Evolutionary conservation across 1,139 yeast genomes (phyloP).

Genomic region (Zygosaccharomyces pseudobailii): DNA sequence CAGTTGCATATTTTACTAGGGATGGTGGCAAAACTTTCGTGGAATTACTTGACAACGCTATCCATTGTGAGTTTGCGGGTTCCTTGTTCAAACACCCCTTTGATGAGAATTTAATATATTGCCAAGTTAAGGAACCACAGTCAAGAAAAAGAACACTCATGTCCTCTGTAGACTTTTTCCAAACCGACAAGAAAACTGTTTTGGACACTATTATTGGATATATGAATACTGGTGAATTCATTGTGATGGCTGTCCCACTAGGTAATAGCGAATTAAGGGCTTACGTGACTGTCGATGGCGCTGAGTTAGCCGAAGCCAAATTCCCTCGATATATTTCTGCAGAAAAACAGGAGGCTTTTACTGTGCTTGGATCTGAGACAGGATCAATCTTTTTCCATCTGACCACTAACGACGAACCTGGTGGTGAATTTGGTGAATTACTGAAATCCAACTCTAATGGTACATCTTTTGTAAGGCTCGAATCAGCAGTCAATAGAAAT

Average conservation of each 20-base stretch:
- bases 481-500: constrained; percentile 74
- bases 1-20: constrained; percentile 54
- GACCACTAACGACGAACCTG: constrained; percentile 52
- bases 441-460: constrained; percentile 94
- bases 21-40: constrained; percentile 64
- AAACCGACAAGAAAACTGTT: constrained; percentile 34
- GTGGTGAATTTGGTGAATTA: constrained; percentile 70
- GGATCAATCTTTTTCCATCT: constrained; percentile 80
- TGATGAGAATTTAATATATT: constrained; percentile 53
- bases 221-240: constrained; percentile 60
- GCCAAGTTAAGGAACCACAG: constrained; percentile 43
- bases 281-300: constrained; percentile 78
- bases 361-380: constrained; percentile 71
- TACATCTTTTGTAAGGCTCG: constrained; percentile 74
- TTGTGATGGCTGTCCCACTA: constrained; percentile 60
- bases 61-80: constrained; percentile 65
- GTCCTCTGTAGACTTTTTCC: constrained; percentile 53
- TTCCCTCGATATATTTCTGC: constrained; percentile 63
- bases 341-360: constrained; percentile 70
- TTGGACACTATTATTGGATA: constrained; percentile 59
- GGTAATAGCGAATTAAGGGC: constrained; percentile 50
- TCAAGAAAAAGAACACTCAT: constrained; percentile 38
- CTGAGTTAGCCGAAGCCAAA: constrained; percentile 66
- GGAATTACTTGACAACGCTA: constrained; percentile 46
- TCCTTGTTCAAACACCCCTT: constrained; percentile 41